phyloP scores from a whole-genome alignment of 805 yeast species.

The Vanderwaltozyma tropicalis region DNA sequence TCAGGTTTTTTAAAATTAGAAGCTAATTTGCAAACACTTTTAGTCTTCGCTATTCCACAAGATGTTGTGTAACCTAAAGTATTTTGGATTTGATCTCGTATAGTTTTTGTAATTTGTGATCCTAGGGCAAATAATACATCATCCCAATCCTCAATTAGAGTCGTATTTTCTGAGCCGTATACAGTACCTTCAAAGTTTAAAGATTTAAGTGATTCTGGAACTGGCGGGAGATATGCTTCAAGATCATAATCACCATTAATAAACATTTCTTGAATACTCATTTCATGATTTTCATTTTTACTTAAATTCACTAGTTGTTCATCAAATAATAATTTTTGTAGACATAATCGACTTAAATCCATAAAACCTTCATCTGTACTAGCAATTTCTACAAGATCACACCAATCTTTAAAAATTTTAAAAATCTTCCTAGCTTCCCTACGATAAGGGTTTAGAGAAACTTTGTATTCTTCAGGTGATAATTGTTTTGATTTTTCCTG shows the following conservation, averaged over 20 bases:
- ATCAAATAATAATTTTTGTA: conserved; percentile 29
- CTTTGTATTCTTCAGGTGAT: conserved; percentile 67
- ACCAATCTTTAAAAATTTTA: conserved; percentile 47
- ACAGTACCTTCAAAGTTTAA: conserved; percentile 15
- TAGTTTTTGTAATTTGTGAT: conserved; percentile 42
- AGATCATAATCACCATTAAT: conserved; percentile 16
- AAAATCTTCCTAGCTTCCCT: conserved; percentile 76
- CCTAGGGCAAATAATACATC: conserved; percentile 64
- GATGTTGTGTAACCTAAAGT: conserved; percentile 77
- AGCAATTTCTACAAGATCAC: conserved; percentile 78
- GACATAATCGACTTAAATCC: conserved; percentile 65
- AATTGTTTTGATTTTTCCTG: conserved; percentile 36
- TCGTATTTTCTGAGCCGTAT: conserved; percentile 9
- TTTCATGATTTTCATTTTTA: not conserved
- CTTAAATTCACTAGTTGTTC: conserved; percentile 1
- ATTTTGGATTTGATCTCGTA: conserved; percentile 43
- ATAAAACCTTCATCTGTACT: conserved; percentile 90
- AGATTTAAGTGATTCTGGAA: conserved; percentile 12
- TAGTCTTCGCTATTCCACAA: conserved; percentile 72
- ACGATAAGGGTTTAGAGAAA: conserved; percentile 83
- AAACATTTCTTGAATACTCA: conserved; percentile 13
- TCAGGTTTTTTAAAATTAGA: conserved; percentile 80
- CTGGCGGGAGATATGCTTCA: conserved; percentile 18
- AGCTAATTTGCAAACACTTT: conserved; percentile 76
- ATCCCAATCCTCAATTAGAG: conserved; percentile 56